phyloP scores from a whole-genome alignment of 1,139 yeast species.

The Nadsonia commutata region DNA sequence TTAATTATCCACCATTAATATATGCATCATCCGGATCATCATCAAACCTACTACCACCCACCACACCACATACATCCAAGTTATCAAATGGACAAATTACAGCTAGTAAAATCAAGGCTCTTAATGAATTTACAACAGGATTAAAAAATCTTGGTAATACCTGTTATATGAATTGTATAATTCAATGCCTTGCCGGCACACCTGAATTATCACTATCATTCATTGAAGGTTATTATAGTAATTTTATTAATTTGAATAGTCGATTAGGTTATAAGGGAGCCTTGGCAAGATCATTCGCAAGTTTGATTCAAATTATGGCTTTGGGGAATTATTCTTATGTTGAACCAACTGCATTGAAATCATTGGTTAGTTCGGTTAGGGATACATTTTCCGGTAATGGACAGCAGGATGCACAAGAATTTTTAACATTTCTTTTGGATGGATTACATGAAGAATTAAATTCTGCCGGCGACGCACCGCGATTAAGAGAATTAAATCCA shows the following conservation, averaged over 20 bases:
- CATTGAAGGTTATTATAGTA: slow-evolving; percentile 43
- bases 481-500: slow-evolving; percentile 45
- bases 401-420: slow-evolving; percentile 92
- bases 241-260: slow-evolving; percentile 62
- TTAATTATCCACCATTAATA: not conserved
- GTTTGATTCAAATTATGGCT: slow-evolving; percentile 45
- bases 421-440: slow-evolving; percentile 69
- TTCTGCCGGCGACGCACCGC: slow-evolving; percentile 39
- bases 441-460: slow-evolving; percentile 82
- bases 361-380: slow-evolving; percentile 53
- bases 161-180: slow-evolving; percentile 83
- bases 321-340: slow-evolving; percentile 34
- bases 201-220: slow-evolving; percentile 34
- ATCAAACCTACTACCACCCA: slow-evolving; percentile 1
- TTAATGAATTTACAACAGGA: slow-evolving; percentile 38
- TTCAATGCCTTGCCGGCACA: slow-evolving; percentile 63
- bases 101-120: not conserved
- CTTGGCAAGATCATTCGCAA: slow-evolving; percentile 59
- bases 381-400: slow-evolving; percentile 59
- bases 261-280: slow-evolving; percentile 74
- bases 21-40: slow-evolving; percentile 1
- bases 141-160: slow-evolving; percentile 77
- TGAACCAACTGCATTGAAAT: slow-evolving; percentile 45
- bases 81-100: not conserved
- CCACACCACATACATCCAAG: not conserved